These are phyloP conservation scores for Diaporthe capsici DNA, from an alignment of 2,329 filamentous ascomycete species.

Conservation along the genomic window DNA sequence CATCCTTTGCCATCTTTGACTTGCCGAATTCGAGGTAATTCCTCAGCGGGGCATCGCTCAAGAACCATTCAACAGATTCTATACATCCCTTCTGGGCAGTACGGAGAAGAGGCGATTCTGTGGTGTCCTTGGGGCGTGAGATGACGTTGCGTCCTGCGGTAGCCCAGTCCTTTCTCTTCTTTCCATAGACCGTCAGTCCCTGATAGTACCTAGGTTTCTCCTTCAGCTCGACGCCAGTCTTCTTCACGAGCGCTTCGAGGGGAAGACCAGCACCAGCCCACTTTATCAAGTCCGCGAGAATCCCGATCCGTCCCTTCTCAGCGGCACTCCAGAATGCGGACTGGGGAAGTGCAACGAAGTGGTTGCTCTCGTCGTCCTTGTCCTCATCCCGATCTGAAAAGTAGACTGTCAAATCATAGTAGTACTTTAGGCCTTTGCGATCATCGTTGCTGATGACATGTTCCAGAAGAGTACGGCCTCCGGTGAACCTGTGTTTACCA, in stretches of 20 bases:
- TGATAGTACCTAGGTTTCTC: constrained; percentile 81
- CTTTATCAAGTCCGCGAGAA: constrained; percentile 76
- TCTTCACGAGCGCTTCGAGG: constrained; percentile 75
- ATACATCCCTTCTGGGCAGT: constrained; percentile 71
- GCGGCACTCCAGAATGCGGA: constrained; percentile 61
- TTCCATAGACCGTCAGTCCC: constrained; percentile 81
- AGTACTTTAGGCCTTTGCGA: constrained; percentile 64
- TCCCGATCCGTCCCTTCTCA: constrained; percentile 63
- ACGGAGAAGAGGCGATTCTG: constrained; percentile 71
- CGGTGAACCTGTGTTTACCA: constrained; percentile 47
- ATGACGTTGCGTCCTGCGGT: constrained; percentile 67
- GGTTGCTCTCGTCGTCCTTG: constrained; percentile 49
- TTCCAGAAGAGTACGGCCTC: constrained; percentile 51
- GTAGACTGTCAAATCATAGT: constrained; percentile 68
- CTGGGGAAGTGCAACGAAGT: constrained; percentile 57
- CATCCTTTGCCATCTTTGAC: constrained; percentile 70
- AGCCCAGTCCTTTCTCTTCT: constrained; percentile 82
- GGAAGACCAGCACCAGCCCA: constrained; percentile 78
- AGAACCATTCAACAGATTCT: constrained; percentile 82
- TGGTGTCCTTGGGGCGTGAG: constrained; percentile 55
- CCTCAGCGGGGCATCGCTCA: constrained; percentile 77
- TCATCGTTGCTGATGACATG: constrained; percentile 69
- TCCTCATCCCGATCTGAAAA: constrained; percentile 58
- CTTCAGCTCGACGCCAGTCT: constrained; percentile 73
- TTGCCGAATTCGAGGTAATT: constrained; percentile 77